A percentile compares a stretch with the other conserved stretches of the same genome.
These are phyloP conservation scores for Cyclotella cryptica DNA, from an alignment of 108 stramenopile genomes.

Conservation along the genomic window DNA sequence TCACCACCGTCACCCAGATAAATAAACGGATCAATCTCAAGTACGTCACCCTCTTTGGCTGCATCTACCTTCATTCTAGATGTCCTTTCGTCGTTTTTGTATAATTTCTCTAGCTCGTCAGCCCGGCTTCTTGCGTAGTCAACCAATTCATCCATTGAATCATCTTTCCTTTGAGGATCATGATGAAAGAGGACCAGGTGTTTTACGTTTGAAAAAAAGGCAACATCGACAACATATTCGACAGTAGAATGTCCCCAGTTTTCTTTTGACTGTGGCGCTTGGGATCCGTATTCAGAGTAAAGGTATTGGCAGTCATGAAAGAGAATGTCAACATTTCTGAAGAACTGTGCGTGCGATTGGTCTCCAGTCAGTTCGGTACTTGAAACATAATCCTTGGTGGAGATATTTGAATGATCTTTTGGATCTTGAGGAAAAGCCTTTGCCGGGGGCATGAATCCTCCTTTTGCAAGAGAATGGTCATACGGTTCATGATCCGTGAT, in stretches of 20 bases:
- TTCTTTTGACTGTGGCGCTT: conserved; percentile 28
- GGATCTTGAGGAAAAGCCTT: no score
- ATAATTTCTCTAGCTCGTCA: conserved; percentile 19
- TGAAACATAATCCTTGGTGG: neutral
- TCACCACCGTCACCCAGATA: conserved; percentile 12
- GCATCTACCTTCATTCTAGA: conserved; percentile 25
- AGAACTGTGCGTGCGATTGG: conserved; percentile 46
- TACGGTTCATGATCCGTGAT: conserved; percentile 54
- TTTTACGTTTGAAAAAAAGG: conserved; percentile 39
- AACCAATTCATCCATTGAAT: conserved; percentile 50
- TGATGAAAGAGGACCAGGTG: conserved; percentile 48
- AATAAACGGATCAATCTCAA: conserved; percentile 26
- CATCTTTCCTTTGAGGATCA: conserved; percentile 45
- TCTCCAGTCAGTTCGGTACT: conserved; percentile 20
- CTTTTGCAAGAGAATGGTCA: conserved; percentile 40
- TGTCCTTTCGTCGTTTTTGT: neutral
- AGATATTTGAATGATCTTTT: no score
- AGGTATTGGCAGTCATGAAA: conserved; percentile 47
- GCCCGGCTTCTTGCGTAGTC: conserved; percentile 23
- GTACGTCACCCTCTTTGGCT: conserved; percentile 31
- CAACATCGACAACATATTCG: conserved; percentile 55
- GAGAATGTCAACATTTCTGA: conserved; percentile 36
- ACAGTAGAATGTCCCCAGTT: conserved; percentile 52
- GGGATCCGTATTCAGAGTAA: conserved; percentile 28
- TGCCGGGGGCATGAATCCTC: conserved; percentile 10